Evolutionary conservation across 169 alveolate species (phyloP).

Genomic region (Eimeria mitis): DNA sequence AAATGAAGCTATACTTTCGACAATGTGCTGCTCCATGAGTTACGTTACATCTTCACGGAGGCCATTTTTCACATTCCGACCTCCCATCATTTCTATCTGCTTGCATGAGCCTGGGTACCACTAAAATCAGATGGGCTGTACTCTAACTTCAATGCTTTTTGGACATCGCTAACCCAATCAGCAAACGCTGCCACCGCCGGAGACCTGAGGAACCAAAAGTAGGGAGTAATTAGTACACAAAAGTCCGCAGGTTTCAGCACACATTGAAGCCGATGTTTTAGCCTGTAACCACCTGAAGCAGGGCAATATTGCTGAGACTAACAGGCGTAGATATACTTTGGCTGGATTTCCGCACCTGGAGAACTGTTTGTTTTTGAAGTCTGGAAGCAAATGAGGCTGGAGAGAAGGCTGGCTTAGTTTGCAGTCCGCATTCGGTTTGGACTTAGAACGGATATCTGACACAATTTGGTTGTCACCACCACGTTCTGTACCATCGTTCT

Average conservation of each 20-base stretch:
- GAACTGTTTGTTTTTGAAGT: background rate
- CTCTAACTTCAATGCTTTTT: constrained; percentile 26
- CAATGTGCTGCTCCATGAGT: background rate
- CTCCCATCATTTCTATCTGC: background rate
- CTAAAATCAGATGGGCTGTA: background rate
- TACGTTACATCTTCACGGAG: background rate
- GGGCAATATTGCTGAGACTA: background rate
- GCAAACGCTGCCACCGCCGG: constrained; percentile 54
- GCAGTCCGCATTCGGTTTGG: constrained; percentile 12
- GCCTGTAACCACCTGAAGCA: background rate
- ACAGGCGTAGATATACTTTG: background rate
- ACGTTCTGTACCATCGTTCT: background rate
- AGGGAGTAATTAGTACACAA: background rate
- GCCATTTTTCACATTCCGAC: background rate
- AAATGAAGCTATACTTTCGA: background rate
- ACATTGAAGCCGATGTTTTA: background rate
- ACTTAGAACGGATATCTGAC: background rate
- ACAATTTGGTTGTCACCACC: constrained; percentile 12
- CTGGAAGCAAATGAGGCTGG: background rate
- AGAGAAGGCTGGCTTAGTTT: background rate
- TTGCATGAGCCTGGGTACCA: background rate
- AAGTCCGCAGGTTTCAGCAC: background rate
- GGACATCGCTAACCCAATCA: constrained; percentile 43
- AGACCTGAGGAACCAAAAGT: constrained; percentile 15
- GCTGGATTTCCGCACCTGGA: background rate